Evolutionary conservation across 805 yeast species (phyloP).

Genomic region (Yamadazyma endophytica): DNA sequence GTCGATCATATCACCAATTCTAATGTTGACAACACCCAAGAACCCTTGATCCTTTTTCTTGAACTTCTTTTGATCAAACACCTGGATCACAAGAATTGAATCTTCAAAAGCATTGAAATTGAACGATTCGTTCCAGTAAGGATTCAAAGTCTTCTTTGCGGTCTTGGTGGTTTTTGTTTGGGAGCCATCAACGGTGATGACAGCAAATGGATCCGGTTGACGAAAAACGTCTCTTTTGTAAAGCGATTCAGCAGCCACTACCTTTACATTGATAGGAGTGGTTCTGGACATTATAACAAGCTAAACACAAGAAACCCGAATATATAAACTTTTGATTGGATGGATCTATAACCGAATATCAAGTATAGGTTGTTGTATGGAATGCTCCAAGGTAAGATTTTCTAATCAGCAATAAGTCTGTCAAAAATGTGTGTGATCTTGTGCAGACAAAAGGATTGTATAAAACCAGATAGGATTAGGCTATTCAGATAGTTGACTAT

Average conservation of each 20-base stretch:
- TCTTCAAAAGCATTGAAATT: constrained; percentile 73
- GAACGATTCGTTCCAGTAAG: constrained; percentile 96
- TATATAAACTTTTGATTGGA: too few species aligned
- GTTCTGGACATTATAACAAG: constrained; percentile 8
- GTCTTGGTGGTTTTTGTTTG: constrained; percentile 95
- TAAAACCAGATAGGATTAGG: too few species aligned
- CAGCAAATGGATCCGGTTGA: constrained; percentile 98
- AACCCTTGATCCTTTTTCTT: constrained; percentile 98
- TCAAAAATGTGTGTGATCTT: too few species aligned
- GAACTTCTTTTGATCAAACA: constrained; percentile 95
- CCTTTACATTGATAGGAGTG: constrained; percentile 53
- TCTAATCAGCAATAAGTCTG: too few species aligned
- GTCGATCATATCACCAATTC: constrained; percentile 86
- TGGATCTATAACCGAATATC: too few species aligned
- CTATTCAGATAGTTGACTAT: too few species aligned
- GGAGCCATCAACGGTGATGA: constrained; percentile 93
- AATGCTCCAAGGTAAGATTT: too few species aligned
- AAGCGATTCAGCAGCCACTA: constrained; percentile 94
- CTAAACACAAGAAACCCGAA: background rate
- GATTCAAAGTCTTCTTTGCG: constrained; percentile 89
- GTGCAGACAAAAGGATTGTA: too few species aligned
- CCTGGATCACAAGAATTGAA: constrained; percentile 85
- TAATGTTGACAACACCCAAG: constrained; percentile 88
- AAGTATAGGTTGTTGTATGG: too few species aligned
- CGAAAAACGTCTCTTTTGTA: constrained; percentile 93